These are phyloP conservation scores for Xylaria sp. DNA, from an alignment of 2,329 filamentous ascomycete species.

Conservation along the genomic window DNA sequence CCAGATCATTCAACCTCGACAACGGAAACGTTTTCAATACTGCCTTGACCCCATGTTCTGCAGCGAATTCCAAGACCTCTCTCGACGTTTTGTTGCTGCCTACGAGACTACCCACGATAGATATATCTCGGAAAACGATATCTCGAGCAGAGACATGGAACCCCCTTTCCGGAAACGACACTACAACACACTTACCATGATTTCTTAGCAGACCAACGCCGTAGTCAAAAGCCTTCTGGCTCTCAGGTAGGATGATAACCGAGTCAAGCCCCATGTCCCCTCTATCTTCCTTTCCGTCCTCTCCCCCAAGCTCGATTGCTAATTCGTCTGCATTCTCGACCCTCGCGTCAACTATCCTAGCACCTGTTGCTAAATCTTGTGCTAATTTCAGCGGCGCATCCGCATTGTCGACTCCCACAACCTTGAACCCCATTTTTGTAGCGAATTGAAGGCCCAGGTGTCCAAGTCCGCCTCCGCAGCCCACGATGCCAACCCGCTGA, in stretches of 20 bases:
- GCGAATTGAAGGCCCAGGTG: constrained; percentile 47
- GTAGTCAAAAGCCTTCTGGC: constrained; percentile 59
- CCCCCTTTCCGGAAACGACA: constrained; percentile 57
- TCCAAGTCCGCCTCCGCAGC: constrained; percentile 49
- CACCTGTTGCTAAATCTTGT: constrained; percentile 46
- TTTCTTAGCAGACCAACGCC: constrained; percentile 55
- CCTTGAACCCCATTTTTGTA: constrained; percentile 47
- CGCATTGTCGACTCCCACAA: constrained; percentile 53
- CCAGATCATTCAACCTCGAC: constrained; percentile 53
- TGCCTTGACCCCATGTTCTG: constrained; percentile 50
- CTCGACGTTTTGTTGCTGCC: constrained; percentile 54
- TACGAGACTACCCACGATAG: constrained; percentile 54
- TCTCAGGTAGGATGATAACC: constrained; percentile 58
- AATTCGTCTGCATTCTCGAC: constrained; percentile 38
- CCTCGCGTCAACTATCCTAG: constrained; percentile 54
- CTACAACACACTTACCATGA: constrained; percentile 57
- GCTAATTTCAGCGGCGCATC: constrained; percentile 51
- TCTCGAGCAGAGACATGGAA: constrained; percentile 56
- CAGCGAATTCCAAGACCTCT: constrained; percentile 54
- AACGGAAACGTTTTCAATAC: constrained; percentile 51
- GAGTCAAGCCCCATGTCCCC: constrained; percentile 58
- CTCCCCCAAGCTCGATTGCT: constrained; percentile 47
- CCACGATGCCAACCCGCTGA: constrained; percentile 53
- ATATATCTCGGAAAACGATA: constrained; percentile 57
- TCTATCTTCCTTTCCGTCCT: constrained; percentile 48